phyloP scores from a whole-genome alignment of 2,329 filamentous ascomycete species.

The Clarireedia paspali region DNA sequence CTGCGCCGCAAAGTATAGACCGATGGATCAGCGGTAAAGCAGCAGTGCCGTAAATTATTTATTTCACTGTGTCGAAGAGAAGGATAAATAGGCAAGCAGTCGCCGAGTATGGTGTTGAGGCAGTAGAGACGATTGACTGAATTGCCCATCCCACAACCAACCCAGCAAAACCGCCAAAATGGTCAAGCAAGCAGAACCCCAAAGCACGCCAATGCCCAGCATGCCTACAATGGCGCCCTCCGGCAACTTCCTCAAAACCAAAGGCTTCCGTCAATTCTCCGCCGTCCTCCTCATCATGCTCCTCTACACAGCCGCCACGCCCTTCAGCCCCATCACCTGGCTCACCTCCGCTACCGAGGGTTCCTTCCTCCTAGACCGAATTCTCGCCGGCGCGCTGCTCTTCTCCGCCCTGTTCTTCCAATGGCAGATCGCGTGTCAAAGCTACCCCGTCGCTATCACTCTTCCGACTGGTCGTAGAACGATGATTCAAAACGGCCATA shows the following conservation, averaged over 20 bases:
- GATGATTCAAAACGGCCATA: background rate
- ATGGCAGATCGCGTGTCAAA: slow-evolving; percentile 17
- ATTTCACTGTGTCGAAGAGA: background rate
- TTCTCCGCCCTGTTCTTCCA: slow-evolving; percentile 17
- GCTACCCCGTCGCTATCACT: slow-evolving; percentile 7
- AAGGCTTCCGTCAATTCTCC: background rate
- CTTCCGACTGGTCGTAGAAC: background rate
- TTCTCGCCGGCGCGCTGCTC: slow-evolving; percentile 15
- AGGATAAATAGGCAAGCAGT: background rate
- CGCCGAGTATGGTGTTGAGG: background rate
- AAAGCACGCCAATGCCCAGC: slow-evolving; percentile 1
- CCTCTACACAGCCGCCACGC: slow-evolving; percentile 16
- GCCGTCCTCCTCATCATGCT: background rate
- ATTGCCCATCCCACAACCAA: too few species aligned
- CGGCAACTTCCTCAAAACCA: background rate
- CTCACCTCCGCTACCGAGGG: slow-evolving; percentile 10
- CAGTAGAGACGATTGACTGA: background rate
- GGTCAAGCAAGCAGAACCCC: slow-evolving; percentile 6
- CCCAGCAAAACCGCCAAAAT: background rate
- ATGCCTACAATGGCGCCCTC: background rate
- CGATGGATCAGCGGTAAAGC: background rate
- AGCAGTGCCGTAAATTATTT: background rate
- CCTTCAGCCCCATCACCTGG: slow-evolving; percentile 19
- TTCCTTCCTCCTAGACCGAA: slow-evolving; percentile 14
- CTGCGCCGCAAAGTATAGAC: background rate